A percentile compares a stretch with the other conserved stretches of the same genome.
These are phyloP conservation scores for Trypethelium eluteriae DNA, from an alignment of 495 filamentous ascomycete genomes.

Conservation along the genomic window DNA sequence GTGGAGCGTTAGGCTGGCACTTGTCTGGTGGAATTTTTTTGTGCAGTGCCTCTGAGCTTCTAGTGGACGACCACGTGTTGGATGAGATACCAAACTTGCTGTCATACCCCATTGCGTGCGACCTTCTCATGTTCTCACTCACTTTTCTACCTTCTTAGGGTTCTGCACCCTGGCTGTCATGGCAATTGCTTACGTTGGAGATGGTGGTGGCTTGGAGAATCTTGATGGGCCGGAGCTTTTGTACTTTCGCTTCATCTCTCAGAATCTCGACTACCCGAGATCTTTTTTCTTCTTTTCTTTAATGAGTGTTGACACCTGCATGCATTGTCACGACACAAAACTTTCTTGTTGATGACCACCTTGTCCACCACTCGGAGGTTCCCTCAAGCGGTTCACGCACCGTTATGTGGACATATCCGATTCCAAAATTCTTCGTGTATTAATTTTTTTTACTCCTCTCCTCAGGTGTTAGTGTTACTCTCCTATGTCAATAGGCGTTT, in stretches of 20 bases:
- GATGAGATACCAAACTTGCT: slow-evolving; percentile 9
- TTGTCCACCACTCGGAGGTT: neutral
- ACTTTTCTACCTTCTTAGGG: neutral
- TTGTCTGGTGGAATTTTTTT: neutral
- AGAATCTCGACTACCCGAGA: neutral
- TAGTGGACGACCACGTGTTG: neutral
- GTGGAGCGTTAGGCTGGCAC: slow-evolving; percentile 6
- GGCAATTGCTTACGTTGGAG: slow-evolving; percentile 5
- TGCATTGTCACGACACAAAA: slow-evolving; percentile 5
- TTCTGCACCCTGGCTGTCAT: neutral
- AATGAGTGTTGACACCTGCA: neutral
- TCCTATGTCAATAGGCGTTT: slow-evolving; percentile 3
- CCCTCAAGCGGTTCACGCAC: slow-evolving; percentile 2
- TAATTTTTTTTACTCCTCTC: slow-evolving; percentile 3
- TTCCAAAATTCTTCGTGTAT: slow-evolving; percentile 9
- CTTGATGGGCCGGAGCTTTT: neutral
- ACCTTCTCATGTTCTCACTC: neutral
- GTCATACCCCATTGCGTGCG: slow-evolving; percentile 6
- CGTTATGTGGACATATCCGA: neutral
- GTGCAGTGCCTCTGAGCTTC: slow-evolving; percentile 7
- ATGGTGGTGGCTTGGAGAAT: slow-evolving; percentile 7
- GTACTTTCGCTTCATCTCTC: slow-evolving; percentile 6
- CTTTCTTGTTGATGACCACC: slow-evolving; percentile 11
- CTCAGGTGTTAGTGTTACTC: neutral
- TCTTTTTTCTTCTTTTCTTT: neutral